phyloP scores from a whole-genome alignment of 2,329 filamentous ascomycete species.

The Dothistroma septosporum region DNA sequence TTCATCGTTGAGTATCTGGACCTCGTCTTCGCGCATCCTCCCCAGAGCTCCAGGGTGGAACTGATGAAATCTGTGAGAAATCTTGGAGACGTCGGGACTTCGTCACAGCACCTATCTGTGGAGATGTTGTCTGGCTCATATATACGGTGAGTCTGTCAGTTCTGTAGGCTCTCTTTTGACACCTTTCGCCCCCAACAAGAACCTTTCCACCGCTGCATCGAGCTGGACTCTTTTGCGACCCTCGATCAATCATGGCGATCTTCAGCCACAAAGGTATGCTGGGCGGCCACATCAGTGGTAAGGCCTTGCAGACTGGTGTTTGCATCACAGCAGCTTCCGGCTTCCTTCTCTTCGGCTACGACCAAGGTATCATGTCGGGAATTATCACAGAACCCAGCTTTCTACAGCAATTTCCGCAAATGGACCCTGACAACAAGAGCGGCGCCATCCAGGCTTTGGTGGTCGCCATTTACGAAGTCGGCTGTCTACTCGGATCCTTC shows the following conservation, averaged over 20 bases:
- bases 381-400: constrained; percentile 42
- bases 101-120: neutral
- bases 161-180: neutral
- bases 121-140: neutral
- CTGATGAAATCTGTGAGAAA: neutral
- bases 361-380: constrained; percentile 41
- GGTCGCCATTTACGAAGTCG: constrained; percentile 35
- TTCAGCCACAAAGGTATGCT: constrained; percentile 20
- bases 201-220: neutral
- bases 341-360: constrained; percentile 22
- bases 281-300: constrained; percentile 12
- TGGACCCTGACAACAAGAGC: constrained; percentile 30
- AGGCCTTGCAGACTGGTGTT: constrained; percentile 15
- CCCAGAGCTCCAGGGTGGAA: neutral
- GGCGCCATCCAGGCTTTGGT: constrained; percentile 31
- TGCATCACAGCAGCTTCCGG: constrained; percentile 17
- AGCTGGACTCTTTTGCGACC: neutral
- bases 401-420: constrained; percentile 38
- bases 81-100: neutral
- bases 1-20: neutral
- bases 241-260: constrained; percentile 25
- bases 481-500: constrained; percentile 37
- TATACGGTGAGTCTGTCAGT: neutral
- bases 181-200: neutral
- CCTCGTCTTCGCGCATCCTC: neutral